Conservation (phyloP, 139 green algal genomes). For the Auxenochlorella pyrenoidosa region DNA sequence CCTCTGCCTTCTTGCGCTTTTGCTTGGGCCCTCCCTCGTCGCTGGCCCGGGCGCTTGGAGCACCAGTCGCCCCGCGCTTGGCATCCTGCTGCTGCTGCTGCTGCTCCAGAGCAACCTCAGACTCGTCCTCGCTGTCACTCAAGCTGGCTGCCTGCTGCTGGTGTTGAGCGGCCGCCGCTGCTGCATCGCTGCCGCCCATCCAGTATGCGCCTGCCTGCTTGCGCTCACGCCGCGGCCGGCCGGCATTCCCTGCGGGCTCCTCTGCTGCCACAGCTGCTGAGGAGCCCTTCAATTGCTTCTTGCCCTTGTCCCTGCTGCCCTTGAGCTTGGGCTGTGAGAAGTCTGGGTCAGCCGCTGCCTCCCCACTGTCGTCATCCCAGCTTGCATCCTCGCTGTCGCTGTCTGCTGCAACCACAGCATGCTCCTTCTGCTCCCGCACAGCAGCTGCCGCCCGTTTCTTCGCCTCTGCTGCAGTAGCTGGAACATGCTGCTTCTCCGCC, state of each 20-base stretch:
- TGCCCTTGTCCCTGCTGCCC: background rate
- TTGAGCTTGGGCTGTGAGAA: conserved; percentile 10
- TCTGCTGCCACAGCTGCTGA: background rate
- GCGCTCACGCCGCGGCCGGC: conserved; percentile 10
- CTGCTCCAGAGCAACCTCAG: background rate
- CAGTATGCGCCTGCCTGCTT: conserved; percentile 30
- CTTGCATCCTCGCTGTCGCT: background rate
- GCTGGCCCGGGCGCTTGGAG: background rate
- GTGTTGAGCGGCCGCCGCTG: background rate
- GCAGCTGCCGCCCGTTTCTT: background rate
- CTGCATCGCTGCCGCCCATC: background rate
- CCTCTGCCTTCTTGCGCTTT: conserved; percentile 11
- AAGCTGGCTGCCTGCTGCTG: background rate
- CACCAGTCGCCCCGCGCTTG: background rate
- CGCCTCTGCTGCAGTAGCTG: background rate
- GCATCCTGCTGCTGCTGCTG: background rate
- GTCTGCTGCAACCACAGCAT: background rate
- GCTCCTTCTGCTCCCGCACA: background rate
- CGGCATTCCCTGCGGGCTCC: background rate
- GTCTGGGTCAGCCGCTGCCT: conserved; percentile 16
- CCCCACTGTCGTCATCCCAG: conserved; percentile 2
- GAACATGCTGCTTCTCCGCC: background rate
- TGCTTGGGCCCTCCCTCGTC: background rate
- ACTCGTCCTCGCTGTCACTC: background rate
- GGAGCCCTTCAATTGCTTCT: background rate